These are phyloP conservation scores for Coelastrella sp. DNA, from an alignment of 139 green algal species.

Conservation along the genomic window DNA sequence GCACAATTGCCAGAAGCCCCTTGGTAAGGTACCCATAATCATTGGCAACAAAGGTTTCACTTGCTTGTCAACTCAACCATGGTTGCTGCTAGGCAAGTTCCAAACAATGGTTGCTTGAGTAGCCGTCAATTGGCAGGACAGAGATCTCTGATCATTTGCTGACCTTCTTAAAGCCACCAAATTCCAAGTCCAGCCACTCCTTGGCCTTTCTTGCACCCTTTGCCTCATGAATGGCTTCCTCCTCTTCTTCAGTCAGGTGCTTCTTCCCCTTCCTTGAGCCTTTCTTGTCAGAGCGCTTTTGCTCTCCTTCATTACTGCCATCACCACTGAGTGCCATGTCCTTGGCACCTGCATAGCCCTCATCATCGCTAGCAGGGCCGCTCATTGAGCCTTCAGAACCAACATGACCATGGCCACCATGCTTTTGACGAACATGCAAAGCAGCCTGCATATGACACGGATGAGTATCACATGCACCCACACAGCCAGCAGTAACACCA, in stretches of 20 bases:
- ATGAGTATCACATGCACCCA: too few species aligned
- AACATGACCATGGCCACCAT: neutral
- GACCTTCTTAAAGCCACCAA: conserved; percentile 36
- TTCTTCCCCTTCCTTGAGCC: conserved; percentile 32
- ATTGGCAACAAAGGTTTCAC: too few species aligned
- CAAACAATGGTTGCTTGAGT: too few species aligned
- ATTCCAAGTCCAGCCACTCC: conserved; percentile 40
- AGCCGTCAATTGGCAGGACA: too few species aligned
- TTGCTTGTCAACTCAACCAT: too few species aligned
- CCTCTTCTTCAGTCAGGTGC: conserved; percentile 46
- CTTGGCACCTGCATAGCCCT: neutral
- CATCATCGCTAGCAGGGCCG: neutral
- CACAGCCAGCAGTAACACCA: too few species aligned
- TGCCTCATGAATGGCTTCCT: conserved; percentile 8
- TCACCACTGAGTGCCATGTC: conserved; percentile 19
- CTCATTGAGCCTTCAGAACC: neutral
- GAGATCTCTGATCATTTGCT: too few species aligned
- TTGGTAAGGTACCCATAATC: too few species aligned
- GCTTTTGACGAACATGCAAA: neutral
- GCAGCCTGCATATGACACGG: neutral
- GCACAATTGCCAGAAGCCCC: too few species aligned
- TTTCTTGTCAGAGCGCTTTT: neutral
- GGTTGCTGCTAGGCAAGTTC: too few species aligned
- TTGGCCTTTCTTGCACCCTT: conserved; percentile 39
- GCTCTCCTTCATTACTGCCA: conserved; percentile 4